Percentiles rank a stretch among this genome's conserved stretches.
Evolutionary conservation across 176 grass and related monocot species (phyloP).

Genomic region (Pontederia crassipes): DNA sequence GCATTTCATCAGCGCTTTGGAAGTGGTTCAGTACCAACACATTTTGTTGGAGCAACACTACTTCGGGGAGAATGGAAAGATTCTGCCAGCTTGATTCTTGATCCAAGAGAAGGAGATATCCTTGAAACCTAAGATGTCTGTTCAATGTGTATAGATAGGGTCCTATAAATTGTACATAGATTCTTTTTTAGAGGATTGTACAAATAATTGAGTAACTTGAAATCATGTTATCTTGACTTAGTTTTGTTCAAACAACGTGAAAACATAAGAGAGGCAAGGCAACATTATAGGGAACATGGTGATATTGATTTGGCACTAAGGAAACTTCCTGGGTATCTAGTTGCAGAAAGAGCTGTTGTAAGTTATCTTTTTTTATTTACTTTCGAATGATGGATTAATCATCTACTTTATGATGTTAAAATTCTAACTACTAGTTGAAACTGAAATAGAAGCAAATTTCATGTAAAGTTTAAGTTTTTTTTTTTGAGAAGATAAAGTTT

Average conservation of each 20-base stretch:
- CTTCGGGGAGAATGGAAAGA: constrained; percentile 91
- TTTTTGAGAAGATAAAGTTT: too few species aligned
- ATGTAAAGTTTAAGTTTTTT: too few species aligned
- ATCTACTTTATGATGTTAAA: too few species aligned
- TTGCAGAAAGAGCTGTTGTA: constrained; percentile 93
- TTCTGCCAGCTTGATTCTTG: constrained; percentile 83
- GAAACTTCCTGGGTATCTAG: constrained; percentile 68
- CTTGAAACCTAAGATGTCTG: constrained; percentile 24
- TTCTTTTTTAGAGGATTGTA: constrained; percentile 13
- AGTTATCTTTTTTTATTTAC: constrained; percentile 13
- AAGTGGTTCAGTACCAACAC: constrained; percentile 95
- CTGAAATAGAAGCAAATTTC: too few species aligned
- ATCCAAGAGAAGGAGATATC: constrained; percentile 99
- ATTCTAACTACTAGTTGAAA: too few species aligned
- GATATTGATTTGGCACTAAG: constrained; percentile 68
- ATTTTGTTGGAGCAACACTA: constrained; percentile 72
- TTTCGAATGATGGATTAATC: too few species aligned
- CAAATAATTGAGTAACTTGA: not conserved
- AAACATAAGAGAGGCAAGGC: constrained; percentile 65
- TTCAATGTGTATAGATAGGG: too few species aligned
- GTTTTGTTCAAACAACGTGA: constrained; percentile 45
- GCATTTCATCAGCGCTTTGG: constrained; percentile 63
- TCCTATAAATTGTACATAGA: too few species aligned
- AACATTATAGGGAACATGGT: constrained; percentile 74
- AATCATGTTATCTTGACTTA: constrained; percentile 48